A percentile compares a stretch with the other conserved stretches of the same genome.
Conservation (phyloP, 2,329 filamentous ascomycete genomes). For the Colletotrichum paranaense region DNA sequence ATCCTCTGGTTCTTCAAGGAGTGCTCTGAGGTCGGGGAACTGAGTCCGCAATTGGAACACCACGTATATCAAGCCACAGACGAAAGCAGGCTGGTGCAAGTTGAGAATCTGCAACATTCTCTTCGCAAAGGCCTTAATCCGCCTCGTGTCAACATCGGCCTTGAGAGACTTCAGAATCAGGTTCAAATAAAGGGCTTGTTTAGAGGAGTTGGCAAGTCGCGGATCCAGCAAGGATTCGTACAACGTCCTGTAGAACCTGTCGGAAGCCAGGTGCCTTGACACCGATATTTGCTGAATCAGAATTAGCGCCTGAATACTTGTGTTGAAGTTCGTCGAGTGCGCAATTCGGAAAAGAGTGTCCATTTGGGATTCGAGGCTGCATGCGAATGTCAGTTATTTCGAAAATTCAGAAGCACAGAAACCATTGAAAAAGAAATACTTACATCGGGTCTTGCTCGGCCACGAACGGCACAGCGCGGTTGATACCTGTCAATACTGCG, state of each 20-base stretch:
- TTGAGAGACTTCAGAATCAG: slow-evolving; percentile 89
- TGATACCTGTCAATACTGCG: slow-evolving; percentile 91
- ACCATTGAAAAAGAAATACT: slow-evolving; percentile 47
- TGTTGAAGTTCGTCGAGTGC: slow-evolving; percentile 99
- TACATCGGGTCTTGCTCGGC: slow-evolving; percentile 81
- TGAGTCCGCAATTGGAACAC: slow-evolving; percentile 82
- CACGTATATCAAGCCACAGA: slow-evolving; percentile 92
- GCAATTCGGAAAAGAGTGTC: slow-evolving; percentile 96
- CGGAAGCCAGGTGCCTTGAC: slow-evolving; percentile 82
- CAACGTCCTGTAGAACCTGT: slow-evolving; percentile 93
- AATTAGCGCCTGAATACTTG: slow-evolving; percentile 93
- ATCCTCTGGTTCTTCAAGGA: slow-evolving; percentile 85
- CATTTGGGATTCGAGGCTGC: slow-evolving; percentile 84
- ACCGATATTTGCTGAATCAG: slow-evolving; percentile 92
- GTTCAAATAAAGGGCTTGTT: slow-evolving; percentile 95
- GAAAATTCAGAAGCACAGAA: background rate
- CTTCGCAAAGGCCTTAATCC: slow-evolving; percentile 96
- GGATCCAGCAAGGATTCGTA: slow-evolving; percentile 96
- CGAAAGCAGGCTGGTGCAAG: slow-evolving; percentile 91
- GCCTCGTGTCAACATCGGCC: slow-evolving; percentile 87
- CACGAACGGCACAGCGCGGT: slow-evolving; percentile 94
- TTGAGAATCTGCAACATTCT: slow-evolving; percentile 88
- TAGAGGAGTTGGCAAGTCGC: slow-evolving; percentile 87
- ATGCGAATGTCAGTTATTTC: background rate
- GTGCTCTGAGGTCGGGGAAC: slow-evolving; percentile 82